Percentiles rank a stretch among this genome's conserved stretches.
Evolutionary conservation across 495 filamentous ascomycete genomes (phyloP).

Genomic region (Neurospora sp.): DNA sequence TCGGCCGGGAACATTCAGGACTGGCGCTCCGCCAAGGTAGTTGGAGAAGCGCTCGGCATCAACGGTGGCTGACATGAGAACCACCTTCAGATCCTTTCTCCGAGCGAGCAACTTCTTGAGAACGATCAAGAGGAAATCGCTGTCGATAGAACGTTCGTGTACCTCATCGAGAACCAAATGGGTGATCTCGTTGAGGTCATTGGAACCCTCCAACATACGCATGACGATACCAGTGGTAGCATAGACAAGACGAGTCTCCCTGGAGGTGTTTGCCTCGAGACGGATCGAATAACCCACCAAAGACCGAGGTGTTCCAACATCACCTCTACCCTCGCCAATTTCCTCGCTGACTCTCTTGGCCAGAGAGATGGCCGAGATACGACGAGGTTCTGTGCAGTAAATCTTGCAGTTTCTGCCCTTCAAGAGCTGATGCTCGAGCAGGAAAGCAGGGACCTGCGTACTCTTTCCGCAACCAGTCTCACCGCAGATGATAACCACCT

Average conservation of each 20-base stretch:
- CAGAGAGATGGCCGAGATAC: constrained; percentile 91
- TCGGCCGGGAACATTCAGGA: constrained; percentile 80
- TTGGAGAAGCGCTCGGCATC: constrained; percentile 83
- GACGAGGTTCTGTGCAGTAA: constrained; percentile 89
- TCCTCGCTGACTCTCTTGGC: constrained; percentile 89
- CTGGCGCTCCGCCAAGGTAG: constrained; percentile 74
- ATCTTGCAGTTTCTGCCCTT: constrained; percentile 77
- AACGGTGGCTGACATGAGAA: constrained; percentile 95
- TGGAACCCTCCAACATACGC: constrained; percentile 86
- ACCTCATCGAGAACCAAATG: constrained; percentile 93
- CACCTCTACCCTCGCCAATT: constrained; percentile 70
- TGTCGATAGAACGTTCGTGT: constrained; percentile 90
- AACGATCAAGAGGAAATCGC: constrained; percentile 86
- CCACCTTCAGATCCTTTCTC: constrained; percentile 63
- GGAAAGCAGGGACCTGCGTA: constrained; percentile 87
- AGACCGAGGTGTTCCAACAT: constrained; percentile 71
- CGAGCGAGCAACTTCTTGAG: constrained; percentile 66
- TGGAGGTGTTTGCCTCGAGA: constrained; percentile 73
- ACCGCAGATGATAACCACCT: constrained; percentile 82
- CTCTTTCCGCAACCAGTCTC: constrained; percentile 97
- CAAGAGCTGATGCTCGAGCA: constrained; percentile 78
- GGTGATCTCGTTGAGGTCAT: constrained; percentile 76
- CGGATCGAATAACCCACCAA: constrained; percentile 91
- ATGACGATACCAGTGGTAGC: constrained; percentile 87
- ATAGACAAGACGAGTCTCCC: constrained; percentile 75